These are phyloP conservation scores for Diaporthe destruens DNA, from an alignment of 2,329 filamentous ascomycete species.

Conservation along the genomic window DNA sequence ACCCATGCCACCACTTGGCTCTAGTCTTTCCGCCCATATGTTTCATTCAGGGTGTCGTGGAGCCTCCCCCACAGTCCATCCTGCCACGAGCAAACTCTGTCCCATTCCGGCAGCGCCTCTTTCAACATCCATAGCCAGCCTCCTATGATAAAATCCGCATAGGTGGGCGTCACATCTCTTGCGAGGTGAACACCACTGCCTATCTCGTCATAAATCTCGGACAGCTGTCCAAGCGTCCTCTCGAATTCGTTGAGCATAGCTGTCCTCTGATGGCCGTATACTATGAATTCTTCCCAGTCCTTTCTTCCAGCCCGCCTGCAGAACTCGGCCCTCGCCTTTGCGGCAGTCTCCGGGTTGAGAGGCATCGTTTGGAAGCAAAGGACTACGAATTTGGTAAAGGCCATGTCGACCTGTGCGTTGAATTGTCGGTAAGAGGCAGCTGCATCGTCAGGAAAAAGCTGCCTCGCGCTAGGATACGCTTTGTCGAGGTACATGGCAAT, in stretches of 20 bases:
- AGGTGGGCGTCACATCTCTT: slow-evolving; percentile 58
- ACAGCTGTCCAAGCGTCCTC: slow-evolving; percentile 56
- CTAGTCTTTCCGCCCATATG: slow-evolving; percentile 47
- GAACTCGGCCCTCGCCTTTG: slow-evolving; percentile 61
- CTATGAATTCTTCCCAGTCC: slow-evolving; percentile 59
- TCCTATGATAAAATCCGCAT: slow-evolving; percentile 70
- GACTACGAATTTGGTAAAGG: slow-evolving; percentile 61
- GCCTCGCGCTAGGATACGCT: slow-evolving; percentile 57
- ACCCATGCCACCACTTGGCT: background rate
- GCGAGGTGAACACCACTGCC: slow-evolving; percentile 61
- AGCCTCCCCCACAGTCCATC: slow-evolving; percentile 63
- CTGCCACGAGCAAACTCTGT: slow-evolving; percentile 61
- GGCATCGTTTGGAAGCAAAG: slow-evolving; percentile 59
- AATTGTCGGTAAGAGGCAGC: slow-evolving; percentile 51
- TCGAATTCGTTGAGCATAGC: slow-evolving; percentile 56
- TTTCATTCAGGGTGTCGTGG: slow-evolving; percentile 57
- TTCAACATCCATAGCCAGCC: slow-evolving; percentile 65
- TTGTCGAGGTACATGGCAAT: slow-evolving; percentile 72
- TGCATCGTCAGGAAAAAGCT: slow-evolving; percentile 20
- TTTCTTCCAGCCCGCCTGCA: slow-evolving; percentile 58
- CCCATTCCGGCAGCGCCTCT: slow-evolving; percentile 58
- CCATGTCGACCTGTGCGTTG: slow-evolving; percentile 66
- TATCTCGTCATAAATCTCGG: slow-evolving; percentile 52
- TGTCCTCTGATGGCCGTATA: slow-evolving; percentile 55
- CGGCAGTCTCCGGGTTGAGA: slow-evolving; percentile 62